These are phyloP conservation scores for Desmodesmus armatus DNA, from an alignment of 139 green algal species.

Conservation along the genomic window DNA sequence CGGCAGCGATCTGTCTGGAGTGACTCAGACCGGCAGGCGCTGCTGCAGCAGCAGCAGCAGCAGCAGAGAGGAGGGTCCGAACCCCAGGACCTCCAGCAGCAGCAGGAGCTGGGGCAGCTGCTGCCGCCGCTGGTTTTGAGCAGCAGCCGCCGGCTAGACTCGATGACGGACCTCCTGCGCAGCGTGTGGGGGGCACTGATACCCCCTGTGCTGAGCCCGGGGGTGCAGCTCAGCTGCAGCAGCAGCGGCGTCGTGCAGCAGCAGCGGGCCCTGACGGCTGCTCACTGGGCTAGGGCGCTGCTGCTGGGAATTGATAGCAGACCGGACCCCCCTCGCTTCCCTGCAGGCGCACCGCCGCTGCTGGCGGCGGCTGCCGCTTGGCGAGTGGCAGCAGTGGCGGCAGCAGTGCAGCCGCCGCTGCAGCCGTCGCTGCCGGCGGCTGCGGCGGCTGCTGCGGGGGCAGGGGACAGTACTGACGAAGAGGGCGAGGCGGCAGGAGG, in stretches of 20 bases:
- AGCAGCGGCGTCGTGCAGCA: slow-evolving; percentile 1
- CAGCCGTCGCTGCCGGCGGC: neutral
- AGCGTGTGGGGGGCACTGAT: slow-evolving; percentile 40
- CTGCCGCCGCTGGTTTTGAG: slow-evolving; percentile 37
- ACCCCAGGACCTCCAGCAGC: neutral
- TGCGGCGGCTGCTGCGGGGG: neutral
- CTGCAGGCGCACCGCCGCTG: slow-evolving; percentile 19
- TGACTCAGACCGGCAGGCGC: neutral
- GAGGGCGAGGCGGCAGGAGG: neutral
- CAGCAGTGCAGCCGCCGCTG: slow-evolving; percentile 10
- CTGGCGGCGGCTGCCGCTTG: slow-evolving; percentile 4
- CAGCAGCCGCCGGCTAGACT: slow-evolving; percentile 3
- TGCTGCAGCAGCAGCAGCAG: slow-evolving; percentile 24
- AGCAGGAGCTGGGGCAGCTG: slow-evolving; percentile 3
- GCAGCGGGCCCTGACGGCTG: slow-evolving; percentile 6
- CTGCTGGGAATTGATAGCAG: slow-evolving; percentile 42
- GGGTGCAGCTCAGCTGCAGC: neutral
- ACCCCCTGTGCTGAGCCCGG: slow-evolving; percentile 42
- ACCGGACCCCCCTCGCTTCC: neutral
- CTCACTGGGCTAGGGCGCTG: slow-evolving; percentile 19
- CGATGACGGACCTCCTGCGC: slow-evolving; percentile 68
- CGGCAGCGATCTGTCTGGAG: slow-evolving; percentile 3
- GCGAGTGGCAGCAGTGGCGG: neutral
- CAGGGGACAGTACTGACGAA: neutral
- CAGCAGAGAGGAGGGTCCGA: neutral